Base-by-base conservation (phyloP, 208 protist species). In the Leishmania gerbilli region DNA sequence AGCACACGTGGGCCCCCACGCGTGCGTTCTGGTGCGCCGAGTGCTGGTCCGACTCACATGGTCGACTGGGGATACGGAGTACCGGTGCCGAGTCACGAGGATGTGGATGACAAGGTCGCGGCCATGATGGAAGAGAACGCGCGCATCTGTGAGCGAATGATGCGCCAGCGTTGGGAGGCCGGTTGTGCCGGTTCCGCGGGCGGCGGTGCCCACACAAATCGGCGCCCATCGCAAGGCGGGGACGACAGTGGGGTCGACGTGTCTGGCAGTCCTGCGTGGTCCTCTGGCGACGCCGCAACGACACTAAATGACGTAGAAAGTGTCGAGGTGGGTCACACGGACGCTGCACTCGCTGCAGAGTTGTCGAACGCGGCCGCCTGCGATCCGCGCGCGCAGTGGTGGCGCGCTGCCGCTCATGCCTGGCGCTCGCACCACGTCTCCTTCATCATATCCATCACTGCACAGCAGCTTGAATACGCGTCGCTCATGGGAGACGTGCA, bases 401-500 rank as follows among this genome's bases (percentile, higher is more conserved):
- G 94, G 94, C 86, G 87, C 5, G 88, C 92, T 11, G 85, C 87
- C 13, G 88, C 88, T 4, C 84, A 96, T 65, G 88, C 90, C 40
- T 95, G 87, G 90, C 90, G 90, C 74, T 91, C 90, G 0, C 92
- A 96, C 77, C 77, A 89, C 71, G 62, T 89, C 21, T 45, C 76
- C 42, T 71, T 94, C 71, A 93, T 96, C 64, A 77, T 90, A 51
- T 76, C 89, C 67, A 74, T 95, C 62, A 92, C 92, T 4, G 79
- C 71, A 31, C 79, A 81, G 65, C 88, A 94, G 81, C 80, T 97
- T 11, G 91, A 97, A 71, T 95, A 97, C 68, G 88, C 87, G 13
- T 87, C 92, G 15, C 87, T 95, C n/a, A 79, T 93, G 60, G 94
- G 92, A 21, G 94, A 97, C 74, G 89, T 92, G 79, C 94, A 97